Conservation (phyloP, 2,329 filamentous ascomycete genomes). For the Hortaea werneckii region DNA sequence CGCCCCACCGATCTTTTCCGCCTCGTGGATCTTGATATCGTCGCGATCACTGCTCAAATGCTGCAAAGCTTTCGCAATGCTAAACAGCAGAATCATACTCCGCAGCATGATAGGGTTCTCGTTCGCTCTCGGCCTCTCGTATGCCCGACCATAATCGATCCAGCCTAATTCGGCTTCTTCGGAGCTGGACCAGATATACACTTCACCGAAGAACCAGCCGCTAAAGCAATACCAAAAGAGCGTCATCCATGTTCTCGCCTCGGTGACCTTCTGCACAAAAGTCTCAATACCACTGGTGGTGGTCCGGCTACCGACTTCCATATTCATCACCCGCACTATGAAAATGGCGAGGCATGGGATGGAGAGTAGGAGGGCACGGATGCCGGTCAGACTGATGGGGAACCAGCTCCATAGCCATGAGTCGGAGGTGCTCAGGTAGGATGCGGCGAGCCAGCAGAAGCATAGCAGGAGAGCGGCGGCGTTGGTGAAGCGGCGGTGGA, state of each 20-base stretch:
- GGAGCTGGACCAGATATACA: conserved; percentile 64
- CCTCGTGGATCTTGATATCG: conserved; percentile 41
- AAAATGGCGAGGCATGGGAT: conserved; percentile 66
- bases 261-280: conserved; percentile 36
- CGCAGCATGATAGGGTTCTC: conserved; percentile 77
- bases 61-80: conserved; percentile 54
- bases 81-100: conserved; percentile 57
- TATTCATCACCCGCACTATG: conserved; percentile 60
- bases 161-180: conserved; percentile 53
- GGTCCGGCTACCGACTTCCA: conserved; percentile 44
- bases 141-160: conserved; percentile 56
- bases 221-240: conserved; percentile 68
- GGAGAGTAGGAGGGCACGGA: conserved; percentile 68
- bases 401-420: conserved; percentile 68
- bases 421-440: conserved; percentile 57
- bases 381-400: conserved; percentile 62
- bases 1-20: neutral
- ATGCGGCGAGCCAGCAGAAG: conserved; percentile 62
- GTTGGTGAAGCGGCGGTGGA: conserved; percentile 77
- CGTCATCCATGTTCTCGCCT: conserved; percentile 54
- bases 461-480: conserved; percentile 60
- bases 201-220: conserved; percentile 66
- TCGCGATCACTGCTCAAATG: conserved; percentile 71
- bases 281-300: conserved; percentile 58
- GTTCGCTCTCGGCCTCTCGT: conserved; percentile 66